Conservation (phyloP, 345 rosid species). For the Citrus glauca region DNA sequence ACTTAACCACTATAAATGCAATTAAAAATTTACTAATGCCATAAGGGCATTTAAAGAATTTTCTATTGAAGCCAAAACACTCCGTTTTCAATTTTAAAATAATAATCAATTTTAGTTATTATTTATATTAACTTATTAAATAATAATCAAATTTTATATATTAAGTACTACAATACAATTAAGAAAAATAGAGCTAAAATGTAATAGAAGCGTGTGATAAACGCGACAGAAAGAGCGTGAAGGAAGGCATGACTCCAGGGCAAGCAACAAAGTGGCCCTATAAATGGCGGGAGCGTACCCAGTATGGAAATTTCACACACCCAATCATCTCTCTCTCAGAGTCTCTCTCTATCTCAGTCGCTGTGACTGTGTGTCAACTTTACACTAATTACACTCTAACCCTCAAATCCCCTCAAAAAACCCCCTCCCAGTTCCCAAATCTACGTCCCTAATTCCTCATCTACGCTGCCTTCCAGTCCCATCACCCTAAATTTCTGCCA, state of each 20-base stretch:
- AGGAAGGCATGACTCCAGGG: background rate
- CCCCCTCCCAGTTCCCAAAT: background rate
- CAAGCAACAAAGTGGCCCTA: conserved; percentile 15
- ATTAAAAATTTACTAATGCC: too few relatives aligned
- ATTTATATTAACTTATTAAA: too few relatives aligned
- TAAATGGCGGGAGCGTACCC: conserved; percentile 42
- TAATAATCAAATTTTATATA: too few relatives aligned
- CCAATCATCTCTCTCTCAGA: conserved; percentile 27
- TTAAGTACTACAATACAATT: too few relatives aligned
- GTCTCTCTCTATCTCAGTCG: conserved; percentile 15
- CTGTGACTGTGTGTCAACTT: conserved; percentile 1
- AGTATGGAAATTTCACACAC: conserved; percentile 1
- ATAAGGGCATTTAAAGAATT: too few relatives aligned
- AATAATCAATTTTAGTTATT: too few relatives aligned
- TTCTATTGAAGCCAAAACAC: too few relatives aligned
- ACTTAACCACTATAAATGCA: too few relatives aligned
- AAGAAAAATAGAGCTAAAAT: background rate
- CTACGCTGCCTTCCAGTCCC: background rate
- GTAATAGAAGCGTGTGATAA: background rate
- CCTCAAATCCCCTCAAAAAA: conserved; percentile 30
- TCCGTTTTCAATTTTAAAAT: too few relatives aligned
- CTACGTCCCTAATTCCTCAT: conserved; percentile 22
- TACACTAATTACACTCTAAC: conserved; percentile 20
- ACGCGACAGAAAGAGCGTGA: conserved; percentile 23
- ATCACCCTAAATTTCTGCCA: background rate